phyloP scores from a whole-genome alignment of 345 rosid genomes.

The Arabis alpina region DNA sequence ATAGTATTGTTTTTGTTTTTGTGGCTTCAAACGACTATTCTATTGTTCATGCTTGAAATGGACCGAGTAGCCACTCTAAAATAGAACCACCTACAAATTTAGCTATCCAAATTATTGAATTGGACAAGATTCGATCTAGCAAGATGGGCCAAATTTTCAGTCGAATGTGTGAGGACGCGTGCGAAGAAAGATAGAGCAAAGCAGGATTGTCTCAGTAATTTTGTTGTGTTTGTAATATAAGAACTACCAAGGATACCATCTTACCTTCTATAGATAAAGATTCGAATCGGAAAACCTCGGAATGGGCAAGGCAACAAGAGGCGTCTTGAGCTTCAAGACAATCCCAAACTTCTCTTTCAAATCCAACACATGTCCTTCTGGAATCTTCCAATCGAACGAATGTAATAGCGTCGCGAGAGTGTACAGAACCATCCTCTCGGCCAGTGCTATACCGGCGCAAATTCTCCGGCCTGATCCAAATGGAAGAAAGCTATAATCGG shows the following conservation, averaged over 20 bases:
- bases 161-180: too few relatives aligned
- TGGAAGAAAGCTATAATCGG: constrained; percentile 59
- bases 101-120: too few relatives aligned
- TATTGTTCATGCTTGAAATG: too few relatives aligned
- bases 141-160: too few relatives aligned
- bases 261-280: constrained; percentile 18
- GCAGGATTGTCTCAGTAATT: background rate
- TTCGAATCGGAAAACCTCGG: constrained; percentile 53
- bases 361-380: constrained; percentile 38
- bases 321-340: constrained; percentile 60
- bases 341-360: constrained; percentile 73
- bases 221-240: background rate
- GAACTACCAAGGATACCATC: background rate
- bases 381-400: constrained; percentile 75
- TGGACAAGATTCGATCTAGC: too few relatives aligned
- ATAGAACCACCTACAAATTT: too few relatives aligned
- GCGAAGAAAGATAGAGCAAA: too few relatives aligned
- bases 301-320: constrained; percentile 56
- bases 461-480: constrained; percentile 87
- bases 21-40: too few relatives aligned
- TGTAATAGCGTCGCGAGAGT: constrained; percentile 62
- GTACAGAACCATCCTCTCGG: constrained; percentile 72
- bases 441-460: constrained; percentile 70
- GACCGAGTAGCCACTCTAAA: too few relatives aligned
- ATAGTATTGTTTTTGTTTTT: too few relatives aligned